Evolutionary conservation across 2,329 filamentous ascomycete genomes (phyloP), one percentile per base, ranked within the genome.

Genomic region (Alternaria brassicicola): DNA sequence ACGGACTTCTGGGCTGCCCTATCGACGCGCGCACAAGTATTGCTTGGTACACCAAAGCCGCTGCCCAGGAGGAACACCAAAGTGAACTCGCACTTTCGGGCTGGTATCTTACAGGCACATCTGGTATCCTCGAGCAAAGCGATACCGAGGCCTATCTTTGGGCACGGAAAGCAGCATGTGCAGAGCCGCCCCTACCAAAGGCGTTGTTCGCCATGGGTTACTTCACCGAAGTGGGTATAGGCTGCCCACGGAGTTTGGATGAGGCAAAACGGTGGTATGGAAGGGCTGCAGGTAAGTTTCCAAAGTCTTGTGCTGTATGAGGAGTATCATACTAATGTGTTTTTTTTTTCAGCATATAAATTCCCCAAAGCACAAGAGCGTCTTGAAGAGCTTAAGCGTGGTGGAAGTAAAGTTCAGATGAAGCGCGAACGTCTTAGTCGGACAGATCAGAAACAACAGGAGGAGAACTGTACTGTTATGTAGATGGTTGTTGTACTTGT

Each of bases 241-340:
- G 95, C 28, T 88, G 92, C 64, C 84, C 89, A 15, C 88, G 90
- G 8, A 96, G 94, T 75, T 71, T 97, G 68, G 95, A 99, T 71
- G 95, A 98, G 79, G 95, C 94, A 21, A 97, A 96, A 83, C 87
- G 93, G 69, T 99, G 95, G 95, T 99, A 99, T 80, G 97, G 93
- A 86, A 86, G 94, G 76, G 93, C 95, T 78, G 95, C 95, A 75
- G 91, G 94, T 97, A 84, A 87, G 92, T 88, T 38, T 19, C 4
- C 6, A 21, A 23, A 15, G 3, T 23, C 8, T 25, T 23, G 5
- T 19, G 6, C n/a, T 12, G 10, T 3, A 17, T 21, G 4, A 39
- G 6, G 6, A 13, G 21, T 28, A 30, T 12, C 39, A 25, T 17
- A 56, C 65, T 73, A 61, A 75, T 49, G 5, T 9, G 12, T 26